Conservation (phyloP, 257 asterid genomes). For the Primulina tabacum region DNA sequence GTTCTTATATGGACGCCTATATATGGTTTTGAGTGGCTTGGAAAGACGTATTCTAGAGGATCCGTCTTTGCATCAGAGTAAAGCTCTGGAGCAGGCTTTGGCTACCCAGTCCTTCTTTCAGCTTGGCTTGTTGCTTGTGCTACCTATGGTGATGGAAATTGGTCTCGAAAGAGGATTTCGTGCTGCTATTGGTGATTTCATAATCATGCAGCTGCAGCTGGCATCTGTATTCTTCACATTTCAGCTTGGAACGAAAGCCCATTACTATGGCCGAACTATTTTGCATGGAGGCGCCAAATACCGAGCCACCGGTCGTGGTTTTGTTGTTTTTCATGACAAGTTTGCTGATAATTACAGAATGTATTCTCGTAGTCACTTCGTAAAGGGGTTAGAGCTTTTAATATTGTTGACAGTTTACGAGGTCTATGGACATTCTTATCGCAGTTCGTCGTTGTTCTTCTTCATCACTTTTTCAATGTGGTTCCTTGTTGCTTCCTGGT, state of each 20-base stretch:
- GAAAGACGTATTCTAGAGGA: conserved; percentile 75
- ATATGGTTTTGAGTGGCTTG: conserved; percentile 92
- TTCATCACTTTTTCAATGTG: conserved; percentile 90
- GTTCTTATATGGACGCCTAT: conserved; percentile 81
- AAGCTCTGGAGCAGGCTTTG: conserved; percentile 83
- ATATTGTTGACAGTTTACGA: conserved; percentile 65
- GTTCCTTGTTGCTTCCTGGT: conserved; percentile 92
- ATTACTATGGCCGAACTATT: conserved; percentile 80
- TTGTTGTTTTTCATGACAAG: conserved; percentile 89
- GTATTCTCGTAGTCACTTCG: conserved; percentile 96
- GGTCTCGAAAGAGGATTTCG: conserved; percentile 95
- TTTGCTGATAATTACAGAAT: conserved; percentile 87
- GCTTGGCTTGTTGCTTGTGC: conserved; percentile 78
- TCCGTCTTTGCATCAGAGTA: conserved; percentile 60
- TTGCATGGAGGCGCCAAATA: conserved; percentile 95
- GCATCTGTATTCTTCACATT: conserved; percentile 96
- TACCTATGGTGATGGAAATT: conserved; percentile 98
- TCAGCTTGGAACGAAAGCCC: conserved; percentile 95
- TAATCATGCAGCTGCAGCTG: conserved; percentile 92
- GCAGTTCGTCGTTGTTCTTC: conserved; percentile 61
- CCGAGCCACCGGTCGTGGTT: conserved; percentile 95
- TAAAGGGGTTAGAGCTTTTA: conserved; percentile 88
- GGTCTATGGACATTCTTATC: conserved; percentile 72
- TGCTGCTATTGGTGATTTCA: conserved; percentile 83
- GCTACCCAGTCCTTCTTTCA: conserved; percentile 87